phyloP scores from a whole-genome alignment of 371 early-diverging fungal genomes.

The Rhizopus delemar region DNA sequence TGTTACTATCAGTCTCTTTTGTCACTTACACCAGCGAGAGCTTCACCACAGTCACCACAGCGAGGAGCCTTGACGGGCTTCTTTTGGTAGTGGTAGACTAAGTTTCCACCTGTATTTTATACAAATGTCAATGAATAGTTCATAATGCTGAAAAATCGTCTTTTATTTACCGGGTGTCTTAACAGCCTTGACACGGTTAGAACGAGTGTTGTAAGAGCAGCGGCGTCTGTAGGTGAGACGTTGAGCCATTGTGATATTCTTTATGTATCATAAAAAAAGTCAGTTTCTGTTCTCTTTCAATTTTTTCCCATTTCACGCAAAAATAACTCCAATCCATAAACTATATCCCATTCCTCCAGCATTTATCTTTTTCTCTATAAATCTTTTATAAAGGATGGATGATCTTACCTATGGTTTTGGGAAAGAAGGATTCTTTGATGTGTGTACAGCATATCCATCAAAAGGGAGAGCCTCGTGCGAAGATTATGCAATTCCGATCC shows the following conservation, averaged over 20 bases:
- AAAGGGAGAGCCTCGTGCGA: not conserved
- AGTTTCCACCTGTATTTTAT: conserved; percentile 74
- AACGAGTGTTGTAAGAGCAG: conserved; percentile 98
- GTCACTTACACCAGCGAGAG: conserved; percentile 82
- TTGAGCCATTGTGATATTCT: conserved; percentile 67
- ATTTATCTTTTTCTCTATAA: not conserved
- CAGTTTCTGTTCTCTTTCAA: not conserved
- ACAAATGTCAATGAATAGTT: not conserved
- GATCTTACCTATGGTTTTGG: conserved; percentile 9
- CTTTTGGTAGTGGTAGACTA: conserved; percentile 88
- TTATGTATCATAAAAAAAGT: conserved; percentile 1
- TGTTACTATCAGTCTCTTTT: not conserved
- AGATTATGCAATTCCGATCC: not conserved
- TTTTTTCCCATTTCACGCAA: not conserved
- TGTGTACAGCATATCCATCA: not conserved
- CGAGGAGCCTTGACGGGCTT: conserved; percentile 91
- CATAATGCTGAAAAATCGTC: not conserved
- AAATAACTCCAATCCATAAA: not conserved
- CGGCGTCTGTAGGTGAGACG: conserved; percentile 97
- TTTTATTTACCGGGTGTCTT: conserved; percentile 90
- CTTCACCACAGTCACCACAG: conserved; percentile 96
- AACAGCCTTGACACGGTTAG: conserved; percentile 92
- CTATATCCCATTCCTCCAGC: not conserved
- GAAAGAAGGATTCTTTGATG: conserved; percentile 5
- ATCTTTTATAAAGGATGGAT: not conserved